Conservation (phyloP, 371 early-diverging fungal genomes). For the Mortierella sp. region DNA sequence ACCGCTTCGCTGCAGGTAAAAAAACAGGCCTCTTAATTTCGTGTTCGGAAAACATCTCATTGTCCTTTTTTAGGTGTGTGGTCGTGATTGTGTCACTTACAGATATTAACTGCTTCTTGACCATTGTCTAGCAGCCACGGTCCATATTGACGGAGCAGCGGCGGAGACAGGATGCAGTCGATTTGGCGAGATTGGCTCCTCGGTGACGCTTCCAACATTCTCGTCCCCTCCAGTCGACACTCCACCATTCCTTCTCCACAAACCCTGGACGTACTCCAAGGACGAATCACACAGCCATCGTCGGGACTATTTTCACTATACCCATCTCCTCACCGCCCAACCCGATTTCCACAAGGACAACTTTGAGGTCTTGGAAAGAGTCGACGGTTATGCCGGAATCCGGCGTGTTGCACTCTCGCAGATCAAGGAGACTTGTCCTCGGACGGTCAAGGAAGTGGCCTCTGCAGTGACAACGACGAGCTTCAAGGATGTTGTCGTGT, state of each 20-base stretch:
- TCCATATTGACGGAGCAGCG: conserved; percentile 87
- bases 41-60: too few relatives aligned
- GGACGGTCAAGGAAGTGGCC: background rate
- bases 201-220: conserved; percentile 68
- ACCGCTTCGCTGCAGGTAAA: conserved; percentile 31
- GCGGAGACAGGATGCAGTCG: conserved; percentile 93
- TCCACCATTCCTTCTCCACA: conserved; percentile 6
- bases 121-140: conserved; percentile 41
- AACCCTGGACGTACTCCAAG: conserved; percentile 76
- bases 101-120: background rate
- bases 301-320: conserved; percentile 71
- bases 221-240: background rate
- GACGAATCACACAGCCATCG: conserved; percentile 65
- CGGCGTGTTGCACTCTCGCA: conserved; percentile 4
- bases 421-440: conserved; percentile 27
- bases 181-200: conserved; percentile 71
- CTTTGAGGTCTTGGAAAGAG: conserved; percentile 59
- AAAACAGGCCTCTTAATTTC: background rate
- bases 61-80: too few relatives aligned
- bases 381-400: conserved; percentile 60
- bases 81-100: background rate
- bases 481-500: background rate
- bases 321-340: conserved; percentile 73
- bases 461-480: background rate
- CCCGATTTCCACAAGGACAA: conserved; percentile 61